A percentile compares a stretch with the other conserved stretches of the same genome.
Conservation (phyloP, 176 grass and related monocot species). For the maize (Zea mays) region DNA sequence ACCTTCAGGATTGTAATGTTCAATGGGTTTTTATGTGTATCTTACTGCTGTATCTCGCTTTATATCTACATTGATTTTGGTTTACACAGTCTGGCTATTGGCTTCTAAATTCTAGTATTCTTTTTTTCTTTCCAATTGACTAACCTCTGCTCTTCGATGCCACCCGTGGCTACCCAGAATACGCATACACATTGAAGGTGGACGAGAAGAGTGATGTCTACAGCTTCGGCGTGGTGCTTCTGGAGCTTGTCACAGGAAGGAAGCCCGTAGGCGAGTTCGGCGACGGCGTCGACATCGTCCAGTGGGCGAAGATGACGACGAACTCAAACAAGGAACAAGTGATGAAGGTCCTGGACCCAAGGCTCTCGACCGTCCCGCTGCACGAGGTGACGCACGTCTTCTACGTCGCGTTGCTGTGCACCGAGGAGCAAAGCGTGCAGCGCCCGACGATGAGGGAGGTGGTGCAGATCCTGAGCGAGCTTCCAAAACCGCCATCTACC, state of each 20-base stretch:
- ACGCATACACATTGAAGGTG: slow-evolving; percentile 97
- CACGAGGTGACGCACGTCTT: slow-evolving; percentile 81
- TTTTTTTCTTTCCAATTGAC: neutral
- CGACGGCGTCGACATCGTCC: slow-evolving; percentile 92
- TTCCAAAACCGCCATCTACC: slow-evolving; percentile 41
- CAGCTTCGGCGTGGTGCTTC: slow-evolving; percentile 94
- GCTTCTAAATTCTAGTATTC: neutral
- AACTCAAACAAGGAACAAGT: slow-evolving; percentile 79
- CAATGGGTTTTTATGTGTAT: no score
- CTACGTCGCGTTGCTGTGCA: slow-evolving; percentile 82
- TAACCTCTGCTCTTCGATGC: neutral
- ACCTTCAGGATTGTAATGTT: no score
- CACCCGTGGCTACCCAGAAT: slow-evolving; percentile 51
- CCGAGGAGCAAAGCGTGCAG: slow-evolving; percentile 92
- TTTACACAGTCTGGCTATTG: slow-evolving; percentile 5
- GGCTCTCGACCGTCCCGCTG: slow-evolving; percentile 78
- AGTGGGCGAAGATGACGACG: slow-evolving; percentile 87
- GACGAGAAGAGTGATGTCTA: slow-evolving; percentile 98
- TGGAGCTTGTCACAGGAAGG: slow-evolving; percentile 82
- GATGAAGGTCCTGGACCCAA: slow-evolving; percentile 74
- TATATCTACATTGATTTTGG: neutral
- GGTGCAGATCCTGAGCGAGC: slow-evolving; percentile 82
- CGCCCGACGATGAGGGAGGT: slow-evolving; percentile 95
- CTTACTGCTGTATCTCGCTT: neutral
- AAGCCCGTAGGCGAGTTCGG: slow-evolving; percentile 96